Evolutionary conservation across 345 rosid species (phyloP).

Genomic region (Geranium rotundifolium): DNA sequence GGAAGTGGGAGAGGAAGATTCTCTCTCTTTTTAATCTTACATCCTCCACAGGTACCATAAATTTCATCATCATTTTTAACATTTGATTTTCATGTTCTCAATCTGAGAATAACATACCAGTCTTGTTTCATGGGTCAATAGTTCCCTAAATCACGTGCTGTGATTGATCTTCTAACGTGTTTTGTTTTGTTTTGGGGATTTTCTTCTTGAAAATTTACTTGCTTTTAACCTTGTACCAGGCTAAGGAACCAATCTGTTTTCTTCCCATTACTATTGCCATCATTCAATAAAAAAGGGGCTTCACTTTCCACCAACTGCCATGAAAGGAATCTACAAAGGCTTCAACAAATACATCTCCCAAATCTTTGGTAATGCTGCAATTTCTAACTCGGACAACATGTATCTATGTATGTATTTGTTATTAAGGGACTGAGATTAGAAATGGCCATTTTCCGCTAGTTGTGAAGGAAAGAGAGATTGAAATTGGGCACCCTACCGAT

Average conservation of each 20-base stretch:
- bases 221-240: too few species aligned
- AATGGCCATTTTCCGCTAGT: neutral
- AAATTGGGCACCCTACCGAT: constrained; percentile 25
- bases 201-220: too few species aligned
- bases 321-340: constrained; percentile 1
- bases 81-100: neutral
- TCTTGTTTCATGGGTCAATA: too few species aligned
- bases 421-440: neutral
- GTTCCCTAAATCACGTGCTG: too few species aligned
- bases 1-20: neutral
- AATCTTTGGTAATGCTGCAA: neutral
- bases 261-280: too few species aligned
- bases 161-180: too few species aligned
- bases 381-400: neutral
- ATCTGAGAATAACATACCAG: too few species aligned
- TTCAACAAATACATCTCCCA: constrained; percentile 1
- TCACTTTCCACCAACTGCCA: neutral
- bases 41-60: neutral
- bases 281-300: neutral
- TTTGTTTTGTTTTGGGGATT: neutral
- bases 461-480: constrained; percentile 12
- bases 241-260: too few species aligned
- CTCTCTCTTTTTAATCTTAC: neutral
- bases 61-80: neutral
- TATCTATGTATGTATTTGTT: neutral